These are phyloP conservation scores for Crithidia mellificae DNA, from an alignment of 208 protist species.

Conservation along the genomic window DNA sequence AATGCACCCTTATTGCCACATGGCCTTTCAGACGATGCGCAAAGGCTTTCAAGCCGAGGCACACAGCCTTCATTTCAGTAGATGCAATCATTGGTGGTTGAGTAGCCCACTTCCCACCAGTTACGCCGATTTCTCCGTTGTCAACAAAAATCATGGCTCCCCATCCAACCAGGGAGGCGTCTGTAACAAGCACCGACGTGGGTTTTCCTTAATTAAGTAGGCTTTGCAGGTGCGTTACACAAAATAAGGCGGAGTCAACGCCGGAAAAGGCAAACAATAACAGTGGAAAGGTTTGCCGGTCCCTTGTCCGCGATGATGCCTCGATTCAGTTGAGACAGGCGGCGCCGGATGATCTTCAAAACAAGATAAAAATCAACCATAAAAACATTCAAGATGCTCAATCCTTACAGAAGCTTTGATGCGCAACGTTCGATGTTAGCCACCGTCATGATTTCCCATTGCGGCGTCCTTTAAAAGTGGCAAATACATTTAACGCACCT, in stretches of 20 bases:
- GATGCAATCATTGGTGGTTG: not conserved
- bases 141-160: slow-evolving; percentile 3
- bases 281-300: not conserved
- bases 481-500: slow-evolving; percentile 2
- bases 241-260: not conserved
- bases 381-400: not conserved
- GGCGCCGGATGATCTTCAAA: not conserved
- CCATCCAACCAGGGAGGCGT: slow-evolving; percentile 3
- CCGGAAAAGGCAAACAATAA: slow-evolving; percentile 4
- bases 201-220: not conserved
- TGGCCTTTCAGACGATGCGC: not conserved
- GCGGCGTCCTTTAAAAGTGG: not conserved
- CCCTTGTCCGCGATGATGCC: not conserved
- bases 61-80: not conserved
- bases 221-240: not conserved
- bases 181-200: not conserved
- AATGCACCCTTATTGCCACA: not conserved
- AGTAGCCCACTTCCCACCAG: not conserved
- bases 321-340: not conserved
- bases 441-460: not conserved
- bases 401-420: not conserved
- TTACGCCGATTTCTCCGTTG: not conserved
- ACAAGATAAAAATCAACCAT: not conserved
- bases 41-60: not conserved
- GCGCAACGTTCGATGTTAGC: not conserved